Evolutionary conservation across 106 monocot species (phyloP).

Genomic region (Platanthera guangdongensis): DNA sequence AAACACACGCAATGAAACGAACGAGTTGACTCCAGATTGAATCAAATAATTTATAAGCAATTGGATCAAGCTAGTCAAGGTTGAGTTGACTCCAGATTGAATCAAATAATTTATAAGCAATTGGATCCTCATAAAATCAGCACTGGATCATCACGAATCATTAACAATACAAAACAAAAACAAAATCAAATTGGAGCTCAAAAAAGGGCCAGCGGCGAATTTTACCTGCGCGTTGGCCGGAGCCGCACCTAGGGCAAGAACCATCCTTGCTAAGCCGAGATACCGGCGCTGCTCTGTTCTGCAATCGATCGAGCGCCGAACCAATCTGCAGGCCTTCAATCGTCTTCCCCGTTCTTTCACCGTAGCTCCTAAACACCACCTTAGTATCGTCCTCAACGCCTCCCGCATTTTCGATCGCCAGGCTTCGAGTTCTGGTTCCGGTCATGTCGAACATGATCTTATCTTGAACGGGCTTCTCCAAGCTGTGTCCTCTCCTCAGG

Average conservation of each 20-base stretch:
- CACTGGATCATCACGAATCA: neutral
- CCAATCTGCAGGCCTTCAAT: slow-evolving; percentile 16
- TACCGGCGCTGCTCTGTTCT: slow-evolving; percentile 8
- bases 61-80: neutral
- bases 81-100: neutral
- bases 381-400: neutral
- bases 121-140: neutral
- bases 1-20: too few relatives aligned
- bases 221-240: slow-evolving; percentile 15
- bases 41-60: neutral
- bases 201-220: neutral
- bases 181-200: too few relatives aligned
- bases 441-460: slow-evolving; percentile 19
- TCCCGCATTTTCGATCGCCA: neutral
- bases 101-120: neutral
- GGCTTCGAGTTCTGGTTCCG: slow-evolving; percentile 13
- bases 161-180: neutral
- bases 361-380: neutral
- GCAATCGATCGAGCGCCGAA: slow-evolving; percentile 3
- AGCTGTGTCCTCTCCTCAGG: slow-evolving; percentile 26
- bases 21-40: too few relatives aligned
- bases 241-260: neutral
- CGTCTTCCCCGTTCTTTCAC: neutral
- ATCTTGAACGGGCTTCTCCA: slow-evolving; percentile 19
- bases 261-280: slow-evolving; percentile 24